These are phyloP conservation scores for Spizellomyces punctatus DNA, from an alignment of 192 early-diverging fungal genomes.

Conservation along the genomic window DNA sequence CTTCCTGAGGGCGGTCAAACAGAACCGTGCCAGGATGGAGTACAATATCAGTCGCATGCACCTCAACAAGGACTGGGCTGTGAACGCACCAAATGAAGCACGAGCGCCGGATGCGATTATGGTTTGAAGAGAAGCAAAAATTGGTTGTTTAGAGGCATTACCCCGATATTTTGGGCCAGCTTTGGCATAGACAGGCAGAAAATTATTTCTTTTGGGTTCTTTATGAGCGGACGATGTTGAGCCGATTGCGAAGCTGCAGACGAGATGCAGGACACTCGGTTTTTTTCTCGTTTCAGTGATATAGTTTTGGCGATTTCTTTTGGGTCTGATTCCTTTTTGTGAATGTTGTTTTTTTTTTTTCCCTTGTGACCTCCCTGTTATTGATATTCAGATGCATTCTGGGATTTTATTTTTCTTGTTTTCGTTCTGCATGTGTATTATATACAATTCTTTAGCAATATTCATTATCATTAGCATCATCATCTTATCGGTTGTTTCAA, in stretches of 20 bases:
- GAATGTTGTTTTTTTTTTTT: background rate
- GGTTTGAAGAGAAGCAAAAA: background rate
- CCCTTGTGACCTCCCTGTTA: background rate
- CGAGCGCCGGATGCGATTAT: background rate
- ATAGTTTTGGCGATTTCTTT: background rate
- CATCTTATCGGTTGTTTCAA: too few relatives aligned
- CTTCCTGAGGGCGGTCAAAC: slow-evolving; percentile 20
- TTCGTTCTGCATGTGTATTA: too few relatives aligned
- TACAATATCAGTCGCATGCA: slow-evolving; percentile 20
- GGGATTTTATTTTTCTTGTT: background rate
- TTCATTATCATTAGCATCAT: too few relatives aligned
- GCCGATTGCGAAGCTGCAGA: background rate
- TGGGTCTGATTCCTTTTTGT: background rate
- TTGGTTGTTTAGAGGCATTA: too few relatives aligned
- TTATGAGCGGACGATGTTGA: too few relatives aligned
- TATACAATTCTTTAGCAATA: too few relatives aligned
- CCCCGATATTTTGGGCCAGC: too few relatives aligned
- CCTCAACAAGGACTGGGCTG: background rate
- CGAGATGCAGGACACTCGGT: background rate
- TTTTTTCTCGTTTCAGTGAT: background rate
- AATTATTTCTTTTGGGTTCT: too few relatives aligned
- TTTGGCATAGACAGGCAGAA: too few relatives aligned
- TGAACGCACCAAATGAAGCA: background rate
- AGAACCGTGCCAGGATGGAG: slow-evolving; percentile 15
- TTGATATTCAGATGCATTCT: background rate